Evolutionary conservation across 495 filamentous ascomycete genomes (phyloP).

Genomic region (Cenococcum geophilum): DNA sequence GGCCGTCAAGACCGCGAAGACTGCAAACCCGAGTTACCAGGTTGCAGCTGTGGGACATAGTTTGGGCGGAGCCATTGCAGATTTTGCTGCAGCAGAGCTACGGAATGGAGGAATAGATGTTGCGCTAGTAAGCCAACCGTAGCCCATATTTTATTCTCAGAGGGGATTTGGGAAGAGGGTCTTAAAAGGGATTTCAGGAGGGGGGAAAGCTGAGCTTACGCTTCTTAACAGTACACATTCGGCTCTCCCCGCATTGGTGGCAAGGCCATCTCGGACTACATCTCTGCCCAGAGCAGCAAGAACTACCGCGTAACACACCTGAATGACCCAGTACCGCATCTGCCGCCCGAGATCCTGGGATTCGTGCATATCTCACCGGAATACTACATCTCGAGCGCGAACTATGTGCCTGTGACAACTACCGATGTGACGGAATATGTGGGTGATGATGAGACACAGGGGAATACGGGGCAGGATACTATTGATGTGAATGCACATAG

Average conservation of each 20-base stretch:
- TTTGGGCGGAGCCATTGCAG: slow-evolving; percentile 60
- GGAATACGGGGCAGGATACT: slow-evolving; percentile 42
- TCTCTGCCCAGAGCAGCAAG: slow-evolving; percentile 45
- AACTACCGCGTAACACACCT: slow-evolving; percentile 63
- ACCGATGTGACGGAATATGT: slow-evolving; percentile 40
- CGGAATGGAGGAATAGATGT: slow-evolving; percentile 45
- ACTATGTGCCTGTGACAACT: slow-evolving; percentile 40
- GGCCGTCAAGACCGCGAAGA: slow-evolving; percentile 38
- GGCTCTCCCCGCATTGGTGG: slow-evolving; percentile 65
- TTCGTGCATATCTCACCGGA: slow-evolving; percentile 63
- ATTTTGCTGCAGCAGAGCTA: slow-evolving; percentile 53
- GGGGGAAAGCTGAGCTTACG: background rate
- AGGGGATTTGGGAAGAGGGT: background rate
- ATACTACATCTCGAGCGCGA: slow-evolving; percentile 52
- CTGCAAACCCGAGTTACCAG: slow-evolving; percentile 45
- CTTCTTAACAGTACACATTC: slow-evolving; percentile 49
- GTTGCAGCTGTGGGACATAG: slow-evolving; percentile 62
- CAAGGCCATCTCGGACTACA: slow-evolving; percentile 47
- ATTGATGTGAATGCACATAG: slow-evolving; percentile 38
- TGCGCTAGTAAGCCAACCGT: slow-evolving; percentile 36
- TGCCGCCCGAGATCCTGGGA: slow-evolving; percentile 52
- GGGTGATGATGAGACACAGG: slow-evolving; percentile 39
- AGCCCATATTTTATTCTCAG: background rate
- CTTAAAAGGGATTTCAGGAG: background rate
- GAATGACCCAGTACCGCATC: slow-evolving; percentile 59